A percentile compares a stretch with the other conserved stretches of the same genome.
phyloP scores from a whole-genome alignment of 2,329 filamentous ascomycete genomes.

The Blumeria graminis region DNA sequence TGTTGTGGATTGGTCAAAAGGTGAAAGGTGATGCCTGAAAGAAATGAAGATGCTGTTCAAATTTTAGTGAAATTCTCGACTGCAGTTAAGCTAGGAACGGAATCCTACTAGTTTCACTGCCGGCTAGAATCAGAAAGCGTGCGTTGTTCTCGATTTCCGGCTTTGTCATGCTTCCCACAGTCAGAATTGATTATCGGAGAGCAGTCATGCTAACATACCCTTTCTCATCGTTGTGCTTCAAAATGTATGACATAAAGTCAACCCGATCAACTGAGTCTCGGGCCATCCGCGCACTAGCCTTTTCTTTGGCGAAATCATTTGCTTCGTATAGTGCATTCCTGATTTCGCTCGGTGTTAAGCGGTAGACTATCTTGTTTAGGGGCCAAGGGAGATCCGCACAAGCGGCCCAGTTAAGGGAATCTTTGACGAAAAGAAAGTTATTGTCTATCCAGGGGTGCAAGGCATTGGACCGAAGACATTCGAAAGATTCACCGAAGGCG shows the following conservation, averaged over 20 bases:
- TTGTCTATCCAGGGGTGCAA: conserved; percentile 9
- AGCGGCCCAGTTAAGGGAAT: neutral
- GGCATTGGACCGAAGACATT: conserved; percentile 11
- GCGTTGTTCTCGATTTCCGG: conserved; percentile 4
- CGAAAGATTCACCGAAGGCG: conserved; percentile 20
- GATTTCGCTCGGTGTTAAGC: neutral
- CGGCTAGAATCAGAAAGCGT: conserved; percentile 5
- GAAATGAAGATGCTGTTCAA: conserved; percentile 14
- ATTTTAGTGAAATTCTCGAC: neutral
- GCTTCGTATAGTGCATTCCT: neutral
- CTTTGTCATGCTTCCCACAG: conserved; percentile 1
- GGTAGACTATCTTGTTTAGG: neutral
- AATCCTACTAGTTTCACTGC: conserved; percentile 6
- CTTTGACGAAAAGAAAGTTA: neutral
- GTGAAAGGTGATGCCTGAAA: conserved; percentile 16
- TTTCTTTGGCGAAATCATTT: neutral
- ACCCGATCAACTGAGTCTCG: neutral
- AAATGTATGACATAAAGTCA: conserved; percentile 1
- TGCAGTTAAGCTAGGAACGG: neutral
- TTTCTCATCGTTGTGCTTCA: conserved; percentile 8
- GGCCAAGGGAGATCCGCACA: neutral
- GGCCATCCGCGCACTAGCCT: neutral
- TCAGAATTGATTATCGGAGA: neutral
- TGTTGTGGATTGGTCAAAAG: conserved; percentile 7
- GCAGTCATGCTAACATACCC: neutral